Evolutionary conservation across 352 stramenopile genomes (phyloP).

Genomic region (Phytophthora gonapodyides): DNA sequence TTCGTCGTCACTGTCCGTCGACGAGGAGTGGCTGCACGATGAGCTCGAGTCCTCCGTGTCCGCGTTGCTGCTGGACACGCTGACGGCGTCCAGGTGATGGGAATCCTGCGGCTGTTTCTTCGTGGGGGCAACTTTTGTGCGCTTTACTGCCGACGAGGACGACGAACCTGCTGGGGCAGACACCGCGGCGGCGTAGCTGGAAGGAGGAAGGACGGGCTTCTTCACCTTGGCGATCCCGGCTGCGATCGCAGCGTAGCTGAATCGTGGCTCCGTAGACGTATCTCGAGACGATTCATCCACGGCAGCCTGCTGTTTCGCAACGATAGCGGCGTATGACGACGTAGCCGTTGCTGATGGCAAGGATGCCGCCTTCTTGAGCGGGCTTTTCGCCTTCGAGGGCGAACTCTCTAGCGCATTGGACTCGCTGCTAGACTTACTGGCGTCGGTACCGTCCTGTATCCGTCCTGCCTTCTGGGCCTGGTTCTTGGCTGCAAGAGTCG

Average conservation of each 20-base stretch:
- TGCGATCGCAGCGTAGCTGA: constrained; percentile 77
- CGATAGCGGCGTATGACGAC: constrained; percentile 70
- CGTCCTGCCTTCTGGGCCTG: constrained; percentile 27
- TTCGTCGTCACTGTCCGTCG: constrained; percentile 63
- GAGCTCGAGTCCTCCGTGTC: constrained; percentile 82
- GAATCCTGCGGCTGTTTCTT: constrained; percentile 14
- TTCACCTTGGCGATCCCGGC: constrained; percentile 61
- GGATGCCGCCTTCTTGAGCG: constrained; percentile 25
- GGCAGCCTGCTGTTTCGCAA: constrained; percentile 40
- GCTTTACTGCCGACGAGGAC: constrained; percentile 16
- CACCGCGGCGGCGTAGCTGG: constrained; percentile 74
- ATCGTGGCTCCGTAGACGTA: constrained; percentile 35
- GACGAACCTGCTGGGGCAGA: constrained; percentile 35
- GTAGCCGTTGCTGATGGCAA: constrained; percentile 28
- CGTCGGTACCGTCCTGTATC: constrained; percentile 20
- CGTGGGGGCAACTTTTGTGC: constrained; percentile 13
- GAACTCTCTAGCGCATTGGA: constrained; percentile 6
- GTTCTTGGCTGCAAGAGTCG: constrained; percentile 31
- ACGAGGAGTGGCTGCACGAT: constrained; percentile 52
- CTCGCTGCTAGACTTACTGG: constrained; percentile 25
- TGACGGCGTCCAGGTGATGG: constrained; percentile 54
- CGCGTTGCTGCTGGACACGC: constrained; percentile 77
- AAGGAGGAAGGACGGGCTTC: constrained; percentile 33
- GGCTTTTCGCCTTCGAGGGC: constrained; percentile 10
- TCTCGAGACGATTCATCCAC: constrained; percentile 23